phyloP scores from a whole-genome alignment of 805 yeast species.

The Scheffersomyces coipomensis region DNA sequence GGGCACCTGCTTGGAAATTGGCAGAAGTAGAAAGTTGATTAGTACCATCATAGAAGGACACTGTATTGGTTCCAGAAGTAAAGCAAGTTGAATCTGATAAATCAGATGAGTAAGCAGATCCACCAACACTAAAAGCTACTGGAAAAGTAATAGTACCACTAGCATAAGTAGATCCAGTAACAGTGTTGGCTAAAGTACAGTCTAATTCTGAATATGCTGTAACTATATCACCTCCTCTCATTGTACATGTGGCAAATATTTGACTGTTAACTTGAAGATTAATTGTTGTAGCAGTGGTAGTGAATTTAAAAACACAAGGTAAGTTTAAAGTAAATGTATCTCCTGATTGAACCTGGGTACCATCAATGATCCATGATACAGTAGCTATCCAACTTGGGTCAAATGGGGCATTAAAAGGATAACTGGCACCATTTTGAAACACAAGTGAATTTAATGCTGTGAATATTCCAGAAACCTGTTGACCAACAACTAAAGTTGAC shows the following conservation, averaged over 20 bases:
- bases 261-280: conserved; percentile 9
- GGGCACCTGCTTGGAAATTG: conserved; percentile 6
- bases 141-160: conserved; percentile 20
- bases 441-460: conserved; percentile 11
- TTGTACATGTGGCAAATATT: conserved; percentile 21
- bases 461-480: conserved; percentile 16
- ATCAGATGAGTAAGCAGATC: conserved; percentile 13
- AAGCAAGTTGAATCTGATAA: conserved; percentile 15
- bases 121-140: conserved; percentile 19
- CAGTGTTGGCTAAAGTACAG: conserved; percentile 15
- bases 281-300: conserved; percentile 10
- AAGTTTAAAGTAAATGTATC: conserved; percentile 24
- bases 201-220: conserved; percentile 14
- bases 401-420: conserved; percentile 2
- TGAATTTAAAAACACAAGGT: conserved; percentile 26
- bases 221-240: conserved; percentile 15
- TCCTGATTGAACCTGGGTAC: conserved; percentile 14
- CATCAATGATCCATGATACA: conserved; percentile 18
- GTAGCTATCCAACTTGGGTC: conserved; percentile 17
- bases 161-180: conserved; percentile 10
- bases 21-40: conserved; percentile 9
- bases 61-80: conserved; percentile 17
- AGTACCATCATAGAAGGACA: conserved; percentile 14
- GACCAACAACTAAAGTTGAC: no score
- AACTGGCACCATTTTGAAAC: conserved; percentile 7